Evolutionary conservation across 148 eudicot species (phyloP).

Genomic region (Persicaria tinctoria): DNA sequence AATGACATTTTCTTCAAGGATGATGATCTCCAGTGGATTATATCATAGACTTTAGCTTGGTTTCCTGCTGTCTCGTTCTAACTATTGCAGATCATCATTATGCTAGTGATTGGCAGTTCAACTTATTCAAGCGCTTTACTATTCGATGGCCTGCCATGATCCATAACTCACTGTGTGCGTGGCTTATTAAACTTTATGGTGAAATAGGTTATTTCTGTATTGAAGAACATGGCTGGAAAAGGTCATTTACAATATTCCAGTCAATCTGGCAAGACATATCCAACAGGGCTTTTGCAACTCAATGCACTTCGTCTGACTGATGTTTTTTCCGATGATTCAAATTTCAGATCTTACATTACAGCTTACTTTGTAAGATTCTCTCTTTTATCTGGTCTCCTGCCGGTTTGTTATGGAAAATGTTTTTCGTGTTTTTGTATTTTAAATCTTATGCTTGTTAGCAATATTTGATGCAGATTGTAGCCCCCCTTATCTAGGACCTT

Average conservation of each 20-base stretch:
- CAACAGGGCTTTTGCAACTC: conserved; percentile 76
- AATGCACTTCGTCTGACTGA: conserved; percentile 88
- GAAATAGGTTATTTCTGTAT: conserved; percentile 62
- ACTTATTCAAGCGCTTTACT: not conserved
- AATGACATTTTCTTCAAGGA: not conserved
- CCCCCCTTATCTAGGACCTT: not conserved
- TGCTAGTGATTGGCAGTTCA: not conserved
- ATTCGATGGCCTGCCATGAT: not conserved
- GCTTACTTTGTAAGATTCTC: conserved; percentile 58
- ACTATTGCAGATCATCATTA: not conserved
- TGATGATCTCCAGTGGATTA: not conserved
- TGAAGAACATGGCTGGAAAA: conserved; percentile 56
- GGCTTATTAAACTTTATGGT: conserved; percentile 16
- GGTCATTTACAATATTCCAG: conserved; percentile 27
- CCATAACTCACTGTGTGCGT: conserved; percentile 7
- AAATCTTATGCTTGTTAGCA: conserved; percentile 1
- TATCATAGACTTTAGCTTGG: not conserved
- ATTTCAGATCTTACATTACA: conserved; percentile 74
- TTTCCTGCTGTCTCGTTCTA: not conserved
- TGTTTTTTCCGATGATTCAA: conserved; percentile 96
- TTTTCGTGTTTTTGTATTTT: not conserved
- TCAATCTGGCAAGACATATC: conserved; percentile 38
- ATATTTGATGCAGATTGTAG: conserved; percentile 1
- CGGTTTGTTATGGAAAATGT: not conserved
- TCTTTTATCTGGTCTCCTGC: conserved; percentile 14